Evolutionary conservation across 23 red algal species (phyloP), one percentile per base, ranked within the genome.

Genomic region (Gracilariopsis chorda): DNA sequence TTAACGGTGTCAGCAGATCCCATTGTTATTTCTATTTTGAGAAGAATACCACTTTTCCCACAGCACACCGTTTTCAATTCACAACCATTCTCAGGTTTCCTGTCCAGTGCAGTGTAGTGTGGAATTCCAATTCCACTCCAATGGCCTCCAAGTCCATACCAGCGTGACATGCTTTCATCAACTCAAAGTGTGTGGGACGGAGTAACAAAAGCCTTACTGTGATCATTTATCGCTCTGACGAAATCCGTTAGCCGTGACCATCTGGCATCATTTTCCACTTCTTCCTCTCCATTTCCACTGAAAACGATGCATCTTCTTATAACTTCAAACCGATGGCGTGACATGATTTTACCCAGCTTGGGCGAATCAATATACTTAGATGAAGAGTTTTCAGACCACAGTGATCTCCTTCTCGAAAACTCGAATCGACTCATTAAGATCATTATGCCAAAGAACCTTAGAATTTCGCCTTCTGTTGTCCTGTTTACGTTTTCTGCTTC

Each of bases 91-190:
- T 36, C 49, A 1, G 65, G 84, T 27, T 88, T 88, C 6, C 41
- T 30, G 8, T 67, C 19, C 45, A 88, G 25, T 4, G 65, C 39
- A 44, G 76, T 37, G 24, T 88, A 88, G 19, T 76, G 64, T 14
- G 84, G 84, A 30, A 77, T 21, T 51, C 65, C 84, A 42, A 40
- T 17, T 1, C 32, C n/a, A 55, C 53, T 88, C 65, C 65, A 74
- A 60, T 76, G 37, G 2, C 42, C 64, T 1, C 84, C 46, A 23
- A 88, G 43, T 57, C 84, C 84, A 76, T 77, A 88, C 64, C 65
- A 88, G 14, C 70, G 30, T 56, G 60, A 88, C 6, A 88, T 88
- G 48, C 65, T 76, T 47, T 88, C 65, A 69, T 56, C 58, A 3
- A 75, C 84, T 4, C 65, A 88, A 2, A 76, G 7, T 23, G 37